Evolutionary conservation across 306 rosid genomes (phyloP).

Genomic region (Castanea crenata): DNA sequence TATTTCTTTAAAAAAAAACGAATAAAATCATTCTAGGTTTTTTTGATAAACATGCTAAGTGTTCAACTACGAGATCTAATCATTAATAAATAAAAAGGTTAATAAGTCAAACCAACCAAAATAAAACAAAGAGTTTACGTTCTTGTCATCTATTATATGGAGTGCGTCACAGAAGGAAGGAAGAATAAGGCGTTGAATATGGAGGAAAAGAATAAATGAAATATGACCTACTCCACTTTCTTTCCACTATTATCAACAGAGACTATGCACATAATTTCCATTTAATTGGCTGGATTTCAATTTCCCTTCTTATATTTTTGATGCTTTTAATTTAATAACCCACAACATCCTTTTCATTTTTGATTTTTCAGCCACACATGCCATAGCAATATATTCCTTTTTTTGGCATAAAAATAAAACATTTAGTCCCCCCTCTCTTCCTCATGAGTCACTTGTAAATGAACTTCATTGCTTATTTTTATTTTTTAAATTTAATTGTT

Average conservation of each 20-base stretch:
- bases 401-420: too few species aligned
- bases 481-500: too few species aligned
- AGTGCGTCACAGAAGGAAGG: conserved; percentile 9
- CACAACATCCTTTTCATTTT: too few species aligned
- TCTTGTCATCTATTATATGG: conserved; percentile 9
- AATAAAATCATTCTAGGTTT: too few species aligned
- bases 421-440: too few species aligned
- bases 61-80: neutral
- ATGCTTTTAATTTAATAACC: neutral
- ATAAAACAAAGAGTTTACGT: conserved; percentile 8
- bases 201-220: conserved; percentile 34
- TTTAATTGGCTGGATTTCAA: neutral
- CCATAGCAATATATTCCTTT: too few species aligned
- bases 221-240: conserved; percentile 48
- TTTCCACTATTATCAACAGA: neutral
- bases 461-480: too few species aligned
- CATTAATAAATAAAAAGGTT: neutral
- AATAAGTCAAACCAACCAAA: conserved; percentile 39
- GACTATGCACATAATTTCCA: neutral
- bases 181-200: conserved; percentile 20
- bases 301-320: conserved; percentile 7
- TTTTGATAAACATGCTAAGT: too few species aligned
- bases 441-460: too few species aligned
- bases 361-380: too few species aligned
- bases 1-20: too few species aligned